Conservation (phyloP, 129 eudicot genomes). For the Flaveria sonorensis region DNA sequence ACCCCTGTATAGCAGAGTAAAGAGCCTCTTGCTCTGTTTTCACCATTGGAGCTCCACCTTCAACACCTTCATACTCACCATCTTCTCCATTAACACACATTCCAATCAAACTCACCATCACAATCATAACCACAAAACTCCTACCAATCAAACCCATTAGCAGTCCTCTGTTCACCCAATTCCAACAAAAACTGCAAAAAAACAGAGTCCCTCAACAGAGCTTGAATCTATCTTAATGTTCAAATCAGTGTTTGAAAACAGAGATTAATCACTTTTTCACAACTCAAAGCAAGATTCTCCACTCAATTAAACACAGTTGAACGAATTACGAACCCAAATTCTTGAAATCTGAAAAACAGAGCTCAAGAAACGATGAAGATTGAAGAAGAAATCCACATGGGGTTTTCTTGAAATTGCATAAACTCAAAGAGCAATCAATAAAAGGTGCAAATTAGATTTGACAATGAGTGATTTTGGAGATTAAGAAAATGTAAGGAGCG, state of each 20-base stretch:
- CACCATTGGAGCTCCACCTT: slow-evolving; percentile 64
- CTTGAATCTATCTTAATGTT: too few relatives aligned
- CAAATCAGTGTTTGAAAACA: not conserved
- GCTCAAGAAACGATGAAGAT: slow-evolving; percentile 19
- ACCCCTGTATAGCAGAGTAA: slow-evolving; percentile 68
- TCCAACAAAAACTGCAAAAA: too few relatives aligned
- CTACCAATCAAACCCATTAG: slow-evolving; percentile 22
- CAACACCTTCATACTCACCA: slow-evolving; percentile 31
- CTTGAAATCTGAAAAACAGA: slow-evolving; percentile 8
- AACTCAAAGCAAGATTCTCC: not conserved
- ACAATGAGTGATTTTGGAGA: not conserved
- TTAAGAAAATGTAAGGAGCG: slow-evolving; percentile 13
- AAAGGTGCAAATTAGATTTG: too few relatives aligned
- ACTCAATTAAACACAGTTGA: too few relatives aligned
- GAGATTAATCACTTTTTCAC: not conserved
- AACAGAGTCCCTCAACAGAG: too few relatives aligned
- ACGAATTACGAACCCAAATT: not conserved
- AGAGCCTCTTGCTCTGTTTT: slow-evolving; percentile 68
- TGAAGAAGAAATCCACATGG: slow-evolving; percentile 15
- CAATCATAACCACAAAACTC: slow-evolving; percentile 23
- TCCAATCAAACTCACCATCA: slow-evolving; percentile 31
- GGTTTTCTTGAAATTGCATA: slow-evolving; percentile 18
- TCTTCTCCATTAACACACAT: slow-evolving; percentile 42
- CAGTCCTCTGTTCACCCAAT: not conserved
- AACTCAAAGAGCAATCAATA: not conserved